Base-by-base conservation (phyloP, 2,329 filamentous ascomycete genomes). In the Neofusicoccum parvum region DNA sequence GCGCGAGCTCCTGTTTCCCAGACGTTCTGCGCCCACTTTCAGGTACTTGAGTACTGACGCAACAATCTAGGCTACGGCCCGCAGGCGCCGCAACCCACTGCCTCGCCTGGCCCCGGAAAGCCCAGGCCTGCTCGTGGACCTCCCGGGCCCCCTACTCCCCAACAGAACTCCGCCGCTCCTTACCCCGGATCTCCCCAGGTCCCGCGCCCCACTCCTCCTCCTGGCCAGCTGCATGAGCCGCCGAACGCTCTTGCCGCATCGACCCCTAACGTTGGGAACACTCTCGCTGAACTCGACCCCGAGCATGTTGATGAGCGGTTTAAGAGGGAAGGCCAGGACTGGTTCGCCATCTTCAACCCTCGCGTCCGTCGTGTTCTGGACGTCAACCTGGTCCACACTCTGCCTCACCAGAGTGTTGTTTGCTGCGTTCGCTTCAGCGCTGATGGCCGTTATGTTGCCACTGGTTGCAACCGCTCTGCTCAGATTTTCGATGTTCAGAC, bases 261-360 rank as follows among this genome's bases (percentile, higher is more conserved):
- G 9, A 45, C 58, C 3, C 78, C 79, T 11, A 80, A 81, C 72
- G 86, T 88, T 17, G 87, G 87, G 66, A 91, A 91, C 72, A 87
- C 90, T 62, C 85, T 97, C 34, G 92, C 92, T 60, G 94, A 98
- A 70, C 86, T 97, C 67, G 92, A 97, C 71, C 88, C 91, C 6
- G 93, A 97, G 67, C 88, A 92, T 67, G 85, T 98, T 46, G 92
- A 94, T 36, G 87, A 90, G 1, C 89, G 93, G 71, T 88, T 93
- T 69, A 98, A 98, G 85, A 94, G 94, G 76, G 91, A 92, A 65
- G 91, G 92, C 36, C 83, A 87, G 50, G 95, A 98, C 76, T 99
- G 95, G 95, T 96, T 96, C 76, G 94, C 92, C 50, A 92, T 98
- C 69, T 99, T 97, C 85, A 97, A 99, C 80, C 93, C 94, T 50